phyloP scores from a whole-genome alignment of 768 basidiomycete species.

The Leccinum rimulosum region DNA sequence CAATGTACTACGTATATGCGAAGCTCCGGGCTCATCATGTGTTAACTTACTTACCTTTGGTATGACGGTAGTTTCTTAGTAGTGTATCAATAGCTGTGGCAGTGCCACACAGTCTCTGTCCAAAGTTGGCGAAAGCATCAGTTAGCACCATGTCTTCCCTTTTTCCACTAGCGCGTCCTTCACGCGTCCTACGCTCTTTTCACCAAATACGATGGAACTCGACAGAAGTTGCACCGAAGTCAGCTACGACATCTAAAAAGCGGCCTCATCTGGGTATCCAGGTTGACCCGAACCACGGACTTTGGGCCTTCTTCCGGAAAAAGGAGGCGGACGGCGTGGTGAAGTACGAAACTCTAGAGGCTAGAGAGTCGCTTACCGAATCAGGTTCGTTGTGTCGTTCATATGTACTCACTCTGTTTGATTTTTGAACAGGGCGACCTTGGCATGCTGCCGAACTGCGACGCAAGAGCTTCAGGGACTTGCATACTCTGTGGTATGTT shows the following conservation, averaged over 20 bases:
- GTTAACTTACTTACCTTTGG: too few relatives aligned
- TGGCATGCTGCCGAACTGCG: constrained; percentile 88
- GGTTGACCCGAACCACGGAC: constrained; percentile 63
- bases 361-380: constrained; percentile 29
- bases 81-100: constrained; percentile 15
- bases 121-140: background rate
- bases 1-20: too few relatives aligned
- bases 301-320: constrained; percentile 74
- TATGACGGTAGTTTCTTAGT: too few relatives aligned
- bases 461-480: constrained; percentile 86
- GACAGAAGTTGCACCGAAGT: constrained; percentile 8
- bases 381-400: constrained; percentile 34
- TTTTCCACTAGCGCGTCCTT: constrained; percentile 21
- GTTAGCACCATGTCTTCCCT: constrained; percentile 19
- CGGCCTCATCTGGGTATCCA: constrained; percentile 44
- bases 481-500: constrained; percentile 96
- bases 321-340: constrained; percentile 50
- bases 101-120: constrained; percentile 7
- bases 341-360: constrained; percentile 50
- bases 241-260: constrained; percentile 27
- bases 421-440: constrained; percentile 64
- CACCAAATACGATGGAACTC: constrained; percentile 22
- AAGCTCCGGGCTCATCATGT: too few relatives aligned
- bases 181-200: constrained; percentile 14
- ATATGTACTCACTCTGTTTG: constrained; percentile 1